Evolutionary conservation across 2,329 filamentous ascomycete species (phyloP).

Genomic region (Scedosporium boydii): DNA sequence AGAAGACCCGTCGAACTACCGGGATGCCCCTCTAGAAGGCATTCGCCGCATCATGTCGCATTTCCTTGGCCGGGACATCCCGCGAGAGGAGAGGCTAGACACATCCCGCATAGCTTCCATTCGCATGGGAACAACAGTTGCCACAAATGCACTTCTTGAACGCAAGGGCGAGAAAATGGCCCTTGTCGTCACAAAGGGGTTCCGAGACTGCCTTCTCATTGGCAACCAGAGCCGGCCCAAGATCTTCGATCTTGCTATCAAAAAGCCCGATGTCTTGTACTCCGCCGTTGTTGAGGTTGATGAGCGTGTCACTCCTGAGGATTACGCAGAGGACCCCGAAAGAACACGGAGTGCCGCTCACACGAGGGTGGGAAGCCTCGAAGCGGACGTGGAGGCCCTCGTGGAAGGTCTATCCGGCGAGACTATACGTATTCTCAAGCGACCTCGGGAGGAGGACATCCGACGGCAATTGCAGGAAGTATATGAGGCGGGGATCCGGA

Average conservation of each 20-base stretch:
- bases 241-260: conserved; percentile 85
- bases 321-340: conserved; percentile 80
- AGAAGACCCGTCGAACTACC: conserved; percentile 82
- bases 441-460: conserved; percentile 46
- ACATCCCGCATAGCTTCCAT: conserved; percentile 81
- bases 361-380: conserved; percentile 37
- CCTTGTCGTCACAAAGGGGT: conserved; percentile 78
- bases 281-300: conserved; percentile 80
- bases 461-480: conserved; percentile 47
- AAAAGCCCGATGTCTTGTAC: conserved; percentile 80
- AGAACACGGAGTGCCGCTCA: conserved; percentile 46
- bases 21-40: conserved; percentile 82
- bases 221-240: conserved; percentile 83
- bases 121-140: conserved; percentile 92
- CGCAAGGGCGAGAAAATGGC: conserved; percentile 84
- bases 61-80: conserved; percentile 67
- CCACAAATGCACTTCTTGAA: conserved; percentile 84
- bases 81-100: conserved; percentile 69
- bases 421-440: conserved; percentile 54
- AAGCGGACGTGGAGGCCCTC: conserved; percentile 45
- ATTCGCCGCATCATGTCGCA: conserved; percentile 77
- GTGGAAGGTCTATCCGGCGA: conserved; percentile 60
- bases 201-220: conserved; percentile 79
- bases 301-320: conserved; percentile 82
- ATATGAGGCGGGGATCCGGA: conserved; percentile 58